Evolutionary conservation across 768 basidiomycete species (phyloP), one percentile per base, ranked within the genome.

Genomic region (Daedaleopsis sinensis): DNA sequence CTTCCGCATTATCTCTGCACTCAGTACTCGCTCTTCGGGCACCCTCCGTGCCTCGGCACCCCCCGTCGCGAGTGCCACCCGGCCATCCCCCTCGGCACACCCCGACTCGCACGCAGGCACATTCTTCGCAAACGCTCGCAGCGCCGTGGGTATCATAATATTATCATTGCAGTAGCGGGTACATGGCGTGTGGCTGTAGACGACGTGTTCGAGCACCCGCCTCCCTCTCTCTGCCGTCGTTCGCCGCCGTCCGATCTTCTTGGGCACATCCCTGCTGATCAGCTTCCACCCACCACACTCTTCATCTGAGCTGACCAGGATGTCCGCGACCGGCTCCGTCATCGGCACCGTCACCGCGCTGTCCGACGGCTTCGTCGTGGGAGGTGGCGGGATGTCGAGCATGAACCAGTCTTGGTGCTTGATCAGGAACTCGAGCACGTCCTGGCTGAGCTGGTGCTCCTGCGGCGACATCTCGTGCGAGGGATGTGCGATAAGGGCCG

Each of bases 321-420:
- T 44, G 27, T 68, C 65, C 24, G 70, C 62, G 16, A 66, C 66
- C 9, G 63, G 61, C n/a, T 83, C 84, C 21, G 70, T 63, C n/a
- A 71, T 64, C 50, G 52, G 65, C 43, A 58, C 60, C 36, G 50
- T 60, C 55, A 48, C 52, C 19, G 62, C 56, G 53, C 55, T 63
- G 51, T 52, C 61, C 35, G 62, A 60, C 36, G 63, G 64, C 36
- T 55, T 55, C 21, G 65, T 49, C 32, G 72, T 74, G 19, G 85
- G 84, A 2, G 91, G 90, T 1, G 90, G 86, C 7, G 91, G 85
- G 44, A 92, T 90, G 67, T 92, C 94, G 53, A 97, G 77, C 82
- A 96, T 84, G 75, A 99, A 99, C 84, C 89, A 90, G 70, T 96
- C 95, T 72, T 98, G 96, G 64, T 98, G 89, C n/a, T 86, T 89